These are phyloP conservation scores for Suhomyces anneliseae DNA, from an alignment of 1,139 yeast genomes.

Conservation along the genomic window DNA sequence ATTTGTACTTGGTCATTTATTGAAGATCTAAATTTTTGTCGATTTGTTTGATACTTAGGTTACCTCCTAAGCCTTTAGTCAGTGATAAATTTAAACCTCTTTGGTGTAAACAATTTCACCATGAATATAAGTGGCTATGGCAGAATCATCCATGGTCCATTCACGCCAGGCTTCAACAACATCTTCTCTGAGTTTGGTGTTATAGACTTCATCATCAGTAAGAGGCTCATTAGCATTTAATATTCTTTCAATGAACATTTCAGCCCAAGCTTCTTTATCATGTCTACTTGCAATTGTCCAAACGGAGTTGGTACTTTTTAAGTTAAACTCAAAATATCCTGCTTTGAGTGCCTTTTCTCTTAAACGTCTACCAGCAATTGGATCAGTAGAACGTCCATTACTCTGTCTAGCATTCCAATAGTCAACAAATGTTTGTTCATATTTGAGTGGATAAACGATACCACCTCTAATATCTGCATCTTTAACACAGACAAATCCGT, in stretches of 20 bases:
- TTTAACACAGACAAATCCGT: conserved; percentile 25
- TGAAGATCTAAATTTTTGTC: too few species aligned
- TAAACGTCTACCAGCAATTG: conserved; percentile 19
- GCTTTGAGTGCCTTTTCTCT: conserved; percentile 19
- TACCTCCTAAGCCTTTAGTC: too few species aligned
- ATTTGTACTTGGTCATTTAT: too few species aligned
- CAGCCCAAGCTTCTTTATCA: conserved; percentile 4
- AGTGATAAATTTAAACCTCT: background rate
- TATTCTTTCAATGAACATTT: conserved; percentile 13
- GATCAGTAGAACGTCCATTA: conserved; percentile 15
- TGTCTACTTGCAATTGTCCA: conserved; percentile 17
- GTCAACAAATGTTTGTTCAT: conserved; percentile 12
- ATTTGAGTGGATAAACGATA: conserved; percentile 22
- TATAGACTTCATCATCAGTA: conserved; percentile 11
- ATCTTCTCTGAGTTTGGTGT: conserved; percentile 6
- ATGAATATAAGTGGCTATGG: conserved; percentile 13
- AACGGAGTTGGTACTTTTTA: conserved; percentile 15
- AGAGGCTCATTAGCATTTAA: conserved; percentile 13
- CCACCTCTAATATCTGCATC: conserved; percentile 29
- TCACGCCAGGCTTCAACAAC: conserved; percentile 16
- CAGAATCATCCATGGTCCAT: conserved; percentile 17
- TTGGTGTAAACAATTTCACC: conserved; percentile 21
- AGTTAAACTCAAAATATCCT: conserved; percentile 16
- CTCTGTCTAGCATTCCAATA: conserved; percentile 10
- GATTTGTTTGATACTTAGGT: too few species aligned